Conservation (phyloP, 106 monocot species). For the Cymbidium sinense region DNA sequence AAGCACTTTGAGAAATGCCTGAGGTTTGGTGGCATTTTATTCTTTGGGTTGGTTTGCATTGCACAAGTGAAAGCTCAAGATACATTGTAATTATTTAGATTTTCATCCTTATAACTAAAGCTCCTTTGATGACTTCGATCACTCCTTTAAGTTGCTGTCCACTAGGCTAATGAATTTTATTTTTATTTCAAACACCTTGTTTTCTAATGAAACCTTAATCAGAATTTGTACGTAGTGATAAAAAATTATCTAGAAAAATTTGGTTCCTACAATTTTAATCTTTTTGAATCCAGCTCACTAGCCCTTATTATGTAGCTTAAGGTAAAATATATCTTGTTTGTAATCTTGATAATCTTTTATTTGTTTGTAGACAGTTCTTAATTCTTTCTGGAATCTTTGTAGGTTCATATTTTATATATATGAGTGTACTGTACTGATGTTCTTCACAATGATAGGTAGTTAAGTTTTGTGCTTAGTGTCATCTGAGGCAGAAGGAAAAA, state of each 20-base stretch:
- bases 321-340: background rate
- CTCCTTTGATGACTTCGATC: background rate
- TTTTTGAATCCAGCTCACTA: background rate
- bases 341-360: background rate
- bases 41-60: too few species aligned
- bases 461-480: background rate
- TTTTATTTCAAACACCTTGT: background rate
- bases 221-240: background rate
- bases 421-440: background rate
- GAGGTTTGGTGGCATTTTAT: too few species aligned
- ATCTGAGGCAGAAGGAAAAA: constrained; percentile 5
- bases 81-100: too few species aligned
- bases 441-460: background rate
- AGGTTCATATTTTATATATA: background rate
- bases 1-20: too few species aligned
- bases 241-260: background rate
- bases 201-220: background rate
- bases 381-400: background rate
- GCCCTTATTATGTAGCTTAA: background rate
- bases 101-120: background rate
- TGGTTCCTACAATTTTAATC: background rate
- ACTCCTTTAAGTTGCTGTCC: background rate
- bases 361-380: background rate
- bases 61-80: too few species aligned
- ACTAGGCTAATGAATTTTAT: background rate